Percentiles rank a stretch among this genome's conserved stretches.
Conservation (phyloP, 441 rosid genomes). For the Pelargonium citronellum region DNA sequence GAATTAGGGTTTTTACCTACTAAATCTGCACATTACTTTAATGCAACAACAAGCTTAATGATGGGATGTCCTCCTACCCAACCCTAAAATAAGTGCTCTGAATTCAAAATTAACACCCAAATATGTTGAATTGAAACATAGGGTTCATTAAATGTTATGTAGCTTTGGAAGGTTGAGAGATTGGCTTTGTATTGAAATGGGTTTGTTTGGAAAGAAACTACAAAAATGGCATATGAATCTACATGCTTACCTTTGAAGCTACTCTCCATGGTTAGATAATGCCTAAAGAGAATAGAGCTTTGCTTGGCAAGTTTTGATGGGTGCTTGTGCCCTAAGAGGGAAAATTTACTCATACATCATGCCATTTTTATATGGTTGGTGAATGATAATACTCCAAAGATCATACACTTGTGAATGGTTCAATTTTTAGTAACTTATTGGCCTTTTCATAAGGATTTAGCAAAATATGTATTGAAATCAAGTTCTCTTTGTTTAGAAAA, state of each 20-base stretch:
- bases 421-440: background rate
- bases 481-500: background rate
- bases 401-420: background rate
- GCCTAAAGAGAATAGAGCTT: background rate
- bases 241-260: background rate
- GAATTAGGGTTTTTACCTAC: background rate
- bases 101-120: background rate
- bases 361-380: background rate
- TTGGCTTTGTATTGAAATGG: background rate
- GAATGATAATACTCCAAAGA: background rate
- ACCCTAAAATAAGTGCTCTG: background rate
- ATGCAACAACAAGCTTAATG: background rate
- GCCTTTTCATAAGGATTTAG: background rate
- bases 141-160: background rate
- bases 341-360: background rate
- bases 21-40: background rate
- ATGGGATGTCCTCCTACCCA: background rate
- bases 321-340: background rate
- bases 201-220: background rate
- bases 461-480: background rate
- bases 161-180: background rate
- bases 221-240: background rate
- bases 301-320: background rate
- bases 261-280: background rate
- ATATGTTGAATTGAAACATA: background rate